Base-by-base conservation (phyloP, 371 early-diverging fungal genomes). In the Zychaea mexicana region DNA sequence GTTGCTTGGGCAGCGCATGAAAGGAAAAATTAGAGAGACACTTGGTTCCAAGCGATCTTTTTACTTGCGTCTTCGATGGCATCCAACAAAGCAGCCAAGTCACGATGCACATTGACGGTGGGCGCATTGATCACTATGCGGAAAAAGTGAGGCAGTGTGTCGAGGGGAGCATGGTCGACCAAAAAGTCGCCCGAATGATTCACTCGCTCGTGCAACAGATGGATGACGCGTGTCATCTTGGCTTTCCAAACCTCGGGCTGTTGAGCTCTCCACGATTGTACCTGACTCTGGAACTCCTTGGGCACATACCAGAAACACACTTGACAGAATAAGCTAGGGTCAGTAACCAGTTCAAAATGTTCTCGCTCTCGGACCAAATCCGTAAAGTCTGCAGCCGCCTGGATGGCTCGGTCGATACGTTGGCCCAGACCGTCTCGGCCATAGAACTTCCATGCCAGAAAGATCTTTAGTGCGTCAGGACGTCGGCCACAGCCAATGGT, bases 401-500 rank as follows among this genome's bases (percentile, higher is more conserved):
- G 57, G 24, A 88, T 68, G 0, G 91, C 88, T 31, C 65, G 69
- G 33, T 76, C 78, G 10, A 92, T 76, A 4, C 91, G 77, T 9
- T 21, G 45, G 4, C 74, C 70, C 15, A 86, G 78, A 6, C 89
- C 85, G 33, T 72, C 9, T 6, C 66, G 59, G 21, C 96, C 96
- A 65, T 89, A 88, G 60, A 86, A 91, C 52, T 86, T 87, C 96
- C 96, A 95, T 3, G 87, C 84, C 64, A 95, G 61, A 79, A 90
- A 95, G 65, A 95, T 60, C 63, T 95, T 95, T 68, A 90, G 65
- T 0, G 93, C 92, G 65, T 95, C 96, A 13, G 92, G 90, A 1
- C 90, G 85, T 7, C 96, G 83, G 4, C 96, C 96, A 66, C 95
- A 95, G 10, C 94, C 96, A 53, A 94, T 67, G 0, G 94, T 90